A percentile compares a stretch with the other conserved stretches of the same genome.
Evolutionary conservation across 2,329 filamentous ascomycete genomes (phyloP).

Genomic region (Fusarium paranaense): DNA sequence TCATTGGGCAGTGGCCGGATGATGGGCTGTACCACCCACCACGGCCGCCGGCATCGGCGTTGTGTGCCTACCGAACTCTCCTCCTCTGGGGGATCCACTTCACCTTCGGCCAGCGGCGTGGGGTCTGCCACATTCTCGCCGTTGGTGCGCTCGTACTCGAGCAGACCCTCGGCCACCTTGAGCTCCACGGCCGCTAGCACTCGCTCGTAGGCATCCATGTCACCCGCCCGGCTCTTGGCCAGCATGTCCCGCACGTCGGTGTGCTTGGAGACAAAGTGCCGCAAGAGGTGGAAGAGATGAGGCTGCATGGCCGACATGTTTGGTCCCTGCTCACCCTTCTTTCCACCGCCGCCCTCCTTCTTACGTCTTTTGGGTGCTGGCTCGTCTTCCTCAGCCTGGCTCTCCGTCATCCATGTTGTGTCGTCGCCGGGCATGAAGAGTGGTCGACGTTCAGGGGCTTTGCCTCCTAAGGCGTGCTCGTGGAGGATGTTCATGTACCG

Average conservation of each 20-base stretch:
- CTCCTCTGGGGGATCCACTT: constrained; percentile 55
- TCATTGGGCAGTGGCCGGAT: constrained; percentile 88
- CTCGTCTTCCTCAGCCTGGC: constrained; percentile 52
- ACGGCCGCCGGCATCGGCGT: constrained; percentile 80
- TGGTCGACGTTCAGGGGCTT: constrained; percentile 75
- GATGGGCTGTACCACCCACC: constrained; percentile 91
- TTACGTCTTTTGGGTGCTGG: constrained; percentile 66
- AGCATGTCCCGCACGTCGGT: constrained; percentile 89
- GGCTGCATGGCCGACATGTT: constrained; percentile 88
- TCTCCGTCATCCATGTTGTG: constrained; percentile 57
- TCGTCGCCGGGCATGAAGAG: constrained; percentile 77
- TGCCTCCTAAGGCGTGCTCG: constrained; percentile 74
- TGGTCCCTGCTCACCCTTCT: constrained; percentile 57
- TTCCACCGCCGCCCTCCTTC: constrained; percentile 45
- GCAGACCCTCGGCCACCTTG: constrained; percentile 77
- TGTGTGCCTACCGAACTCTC: constrained; percentile 76
- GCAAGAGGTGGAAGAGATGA: constrained; percentile 91
- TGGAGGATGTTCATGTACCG: constrained; percentile 94
- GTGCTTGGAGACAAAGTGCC: constrained; percentile 82
- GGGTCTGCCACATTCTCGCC: constrained; percentile 61
- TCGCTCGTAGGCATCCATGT: constrained; percentile 81
- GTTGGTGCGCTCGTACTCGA: constrained; percentile 70
- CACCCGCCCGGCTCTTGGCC: constrained; percentile 74
- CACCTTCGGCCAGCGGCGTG: constrained; percentile 42
- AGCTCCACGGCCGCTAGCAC: constrained; percentile 81